Conservation (phyloP, 257 asterid species). For the Ajuga chamaepitys region DNA sequence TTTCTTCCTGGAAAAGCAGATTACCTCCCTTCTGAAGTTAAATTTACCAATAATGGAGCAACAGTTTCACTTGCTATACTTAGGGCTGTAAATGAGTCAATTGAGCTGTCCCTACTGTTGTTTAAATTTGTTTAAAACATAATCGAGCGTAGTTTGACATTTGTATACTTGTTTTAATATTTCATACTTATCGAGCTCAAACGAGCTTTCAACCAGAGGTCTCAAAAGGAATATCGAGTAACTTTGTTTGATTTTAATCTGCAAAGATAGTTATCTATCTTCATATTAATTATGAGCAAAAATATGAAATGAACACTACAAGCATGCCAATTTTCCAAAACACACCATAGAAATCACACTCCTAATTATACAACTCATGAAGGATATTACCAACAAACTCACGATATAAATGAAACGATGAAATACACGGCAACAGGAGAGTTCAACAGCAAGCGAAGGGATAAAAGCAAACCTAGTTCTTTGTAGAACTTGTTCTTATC, state of each 20-base stretch:
- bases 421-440: not conserved
- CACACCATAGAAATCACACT: not conserved
- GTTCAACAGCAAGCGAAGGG: not conserved
- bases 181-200: no score
- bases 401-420: not conserved
- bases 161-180: no score
- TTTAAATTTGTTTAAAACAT: no score
- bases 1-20: not conserved
- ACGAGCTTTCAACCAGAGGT: no score
- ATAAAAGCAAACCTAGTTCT: constrained; percentile 44
- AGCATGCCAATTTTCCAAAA: not conserved
- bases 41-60: not conserved
- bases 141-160: no score
- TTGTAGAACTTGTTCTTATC: constrained; percentile 56
- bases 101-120: no score
- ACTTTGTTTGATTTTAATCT: no score
- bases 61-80: not conserved
- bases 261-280: not conserved
- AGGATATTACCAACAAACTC: not conserved
- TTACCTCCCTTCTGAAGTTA: not conserved
- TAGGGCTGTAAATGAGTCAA: no score
- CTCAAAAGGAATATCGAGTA: no score
- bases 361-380: not conserved
- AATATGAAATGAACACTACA: not conserved
- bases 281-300: not conserved